Evolutionary conservation across 2,329 filamentous ascomycete genomes (phyloP), one percentile per base, ranked within the genome.

Genomic region (Cryphonectria naterciae): DNA sequence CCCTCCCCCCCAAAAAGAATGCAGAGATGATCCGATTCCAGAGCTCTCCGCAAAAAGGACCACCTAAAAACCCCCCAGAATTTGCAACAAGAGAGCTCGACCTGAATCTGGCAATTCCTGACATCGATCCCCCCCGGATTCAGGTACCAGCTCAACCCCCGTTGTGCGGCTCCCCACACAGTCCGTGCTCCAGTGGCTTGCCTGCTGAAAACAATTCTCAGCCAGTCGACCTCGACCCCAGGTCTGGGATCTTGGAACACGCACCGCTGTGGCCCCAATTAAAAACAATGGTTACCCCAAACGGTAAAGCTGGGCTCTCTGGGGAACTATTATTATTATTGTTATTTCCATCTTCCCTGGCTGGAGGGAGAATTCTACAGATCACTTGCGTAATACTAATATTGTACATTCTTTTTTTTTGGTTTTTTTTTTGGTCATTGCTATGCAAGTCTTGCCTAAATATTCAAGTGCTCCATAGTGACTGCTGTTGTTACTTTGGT

Each of bases 91-190:
- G 19, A 28, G 35, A 37, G 15, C 61, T 37, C 46, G 46, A 19
- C 46, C 46, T 49, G 22, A n/a, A 49, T 62, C 49, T 49, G 66
- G 66, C 43, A 61, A 17, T 35, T 68, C 41, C 56, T 61, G 39
- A 68, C 39, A 60, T 61, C 39, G 66, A 62, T 68, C 54, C 25
- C 39, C 66, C 66, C 66, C 56, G 66, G 66, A 68, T 62, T 46
- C 41, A 52, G 56, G 25, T 63, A 63, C 37, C 58, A 58, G 60
- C 28, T 37, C 28, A 41, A 37, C 54, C 66, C 65, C 66, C 39
- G 54, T 68, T 61, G 22, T 49, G 56, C 41, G 32, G 62, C 56
- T 52, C 41, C 41, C 56, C 66, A 62, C 66, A 68, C 66, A 68
- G 66, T 68, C 58, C 25, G 54, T 68, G 56, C 66, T 39, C 32